These are phyloP conservation scores for Solanum pennellii DNA, from an alignment of 257 asterid species.

Conservation along the genomic window DNA sequence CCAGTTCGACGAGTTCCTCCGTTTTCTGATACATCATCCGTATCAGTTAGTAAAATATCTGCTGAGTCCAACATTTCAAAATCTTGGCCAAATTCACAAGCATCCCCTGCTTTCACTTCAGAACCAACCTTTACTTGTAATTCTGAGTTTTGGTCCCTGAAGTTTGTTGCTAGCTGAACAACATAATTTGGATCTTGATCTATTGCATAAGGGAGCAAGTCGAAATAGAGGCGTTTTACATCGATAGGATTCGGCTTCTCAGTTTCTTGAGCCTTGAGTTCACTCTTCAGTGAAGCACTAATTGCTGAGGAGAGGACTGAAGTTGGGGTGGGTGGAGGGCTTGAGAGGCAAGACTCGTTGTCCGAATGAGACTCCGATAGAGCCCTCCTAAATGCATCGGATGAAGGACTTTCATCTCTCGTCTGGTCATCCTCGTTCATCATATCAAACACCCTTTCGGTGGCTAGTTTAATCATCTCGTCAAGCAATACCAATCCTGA, in stretches of 20 bases:
- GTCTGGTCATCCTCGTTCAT: constrained; percentile 20
- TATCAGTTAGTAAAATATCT: constrained; percentile 1
- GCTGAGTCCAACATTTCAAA: constrained; percentile 2
- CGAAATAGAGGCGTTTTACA: constrained; percentile 57
- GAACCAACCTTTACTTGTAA: neutral
- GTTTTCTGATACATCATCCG: neutral
- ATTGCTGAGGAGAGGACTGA: constrained; percentile 52
- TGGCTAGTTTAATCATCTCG: constrained; percentile 53
- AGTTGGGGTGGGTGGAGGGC: constrained; percentile 75
- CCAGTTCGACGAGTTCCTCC: constrained; percentile 2
- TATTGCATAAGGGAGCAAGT: constrained; percentile 46
- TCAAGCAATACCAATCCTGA: constrained; percentile 61
- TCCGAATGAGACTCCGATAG: constrained; percentile 18
- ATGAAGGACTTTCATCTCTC: constrained; percentile 23
- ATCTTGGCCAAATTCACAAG: neutral
- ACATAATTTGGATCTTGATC: constrained; percentile 29
- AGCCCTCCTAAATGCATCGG: constrained; percentile 25
- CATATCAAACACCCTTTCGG: constrained; percentile 45
- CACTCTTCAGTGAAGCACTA: constrained; percentile 11
- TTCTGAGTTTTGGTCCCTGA: neutral
- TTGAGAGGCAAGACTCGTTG: neutral
- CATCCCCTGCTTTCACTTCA: constrained; percentile 6
- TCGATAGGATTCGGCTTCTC: constrained; percentile 73
- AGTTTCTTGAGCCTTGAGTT: constrained; percentile 42
- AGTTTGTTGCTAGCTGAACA: constrained; percentile 10